Evolutionary conservation across 352 stramenopile genomes (phyloP).

Genomic region (Globisporangium orthogonon): DNA sequence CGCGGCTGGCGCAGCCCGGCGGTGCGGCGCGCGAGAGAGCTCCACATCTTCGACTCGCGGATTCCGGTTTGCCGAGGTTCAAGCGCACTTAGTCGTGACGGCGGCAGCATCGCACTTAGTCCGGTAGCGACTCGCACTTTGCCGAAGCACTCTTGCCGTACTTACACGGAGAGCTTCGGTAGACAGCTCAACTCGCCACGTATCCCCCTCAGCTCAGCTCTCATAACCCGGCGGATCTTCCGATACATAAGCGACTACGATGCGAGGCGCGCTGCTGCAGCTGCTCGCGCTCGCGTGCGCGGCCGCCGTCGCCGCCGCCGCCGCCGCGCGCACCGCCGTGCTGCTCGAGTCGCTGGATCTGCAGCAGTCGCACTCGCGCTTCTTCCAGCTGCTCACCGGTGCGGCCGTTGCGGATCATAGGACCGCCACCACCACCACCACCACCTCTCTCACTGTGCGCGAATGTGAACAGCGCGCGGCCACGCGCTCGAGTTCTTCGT

Average conservation of each 20-base stretch:
- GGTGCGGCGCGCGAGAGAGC: background rate
- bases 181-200: background rate
- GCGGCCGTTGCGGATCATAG: slow-evolving; percentile 6
- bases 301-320: slow-evolving; percentile 13
- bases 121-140: no score
- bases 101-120: no score
- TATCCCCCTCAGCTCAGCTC: background rate
- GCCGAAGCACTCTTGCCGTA: no score
- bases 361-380: slow-evolving; percentile 64
- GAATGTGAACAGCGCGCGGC: slow-evolving; percentile 29
- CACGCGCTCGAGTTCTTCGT: slow-evolving; percentile 61
- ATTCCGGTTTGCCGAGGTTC: background rate
- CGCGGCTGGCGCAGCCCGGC: background rate
- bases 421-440: background rate
- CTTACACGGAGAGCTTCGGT: no score
- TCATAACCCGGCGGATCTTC: background rate
- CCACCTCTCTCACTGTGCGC: slow-evolving; percentile 1
- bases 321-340: slow-evolving; percentile 55
- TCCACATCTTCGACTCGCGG: background rate
- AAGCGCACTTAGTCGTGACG: no score
- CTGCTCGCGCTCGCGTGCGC: slow-evolving; percentile 5
- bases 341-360: slow-evolving; percentile 54
- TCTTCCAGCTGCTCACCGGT: slow-evolving; percentile 66
- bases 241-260: background rate
- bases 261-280: slow-evolving; percentile 9